Conservation (phyloP, 805 yeast genomes). For the Hanseniaspora taiwanica region DNA sequence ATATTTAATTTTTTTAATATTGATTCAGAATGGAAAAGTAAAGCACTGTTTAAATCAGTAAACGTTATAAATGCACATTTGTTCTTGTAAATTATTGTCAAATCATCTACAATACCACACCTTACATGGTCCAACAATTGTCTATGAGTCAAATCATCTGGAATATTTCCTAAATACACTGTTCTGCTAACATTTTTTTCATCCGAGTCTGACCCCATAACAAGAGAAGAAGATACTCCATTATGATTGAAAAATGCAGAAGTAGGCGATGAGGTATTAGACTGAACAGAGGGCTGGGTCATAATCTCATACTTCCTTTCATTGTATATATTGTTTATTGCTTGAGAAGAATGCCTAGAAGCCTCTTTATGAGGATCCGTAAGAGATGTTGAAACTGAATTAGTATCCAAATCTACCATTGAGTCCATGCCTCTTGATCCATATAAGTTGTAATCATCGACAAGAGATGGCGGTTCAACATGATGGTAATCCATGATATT, state of each 20-base stretch:
- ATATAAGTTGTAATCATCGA: no score
- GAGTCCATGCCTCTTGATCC: no score
- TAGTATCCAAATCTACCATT: no score
- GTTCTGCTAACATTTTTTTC: constrained; percentile 61
- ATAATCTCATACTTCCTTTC: no score
- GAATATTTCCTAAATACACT: constrained; percentile 80
- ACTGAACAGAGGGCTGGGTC: no score
- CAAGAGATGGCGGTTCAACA: no score
- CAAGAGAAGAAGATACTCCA: not conserved
- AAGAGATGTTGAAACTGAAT: no score
- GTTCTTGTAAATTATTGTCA: constrained; percentile 51
- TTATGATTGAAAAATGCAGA: not conserved
- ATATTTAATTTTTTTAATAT: constrained; percentile 71
- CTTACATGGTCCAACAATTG: constrained; percentile 83
- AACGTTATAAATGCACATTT: constrained; percentile 86
- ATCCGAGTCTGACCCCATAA: constrained; percentile 20
- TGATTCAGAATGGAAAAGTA: constrained; percentile 88
- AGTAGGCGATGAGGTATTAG: no score
- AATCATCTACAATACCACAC: constrained; percentile 76
- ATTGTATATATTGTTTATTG: no score
- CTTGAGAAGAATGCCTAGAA: no score
- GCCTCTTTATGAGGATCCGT: no score
- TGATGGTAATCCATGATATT: no score
- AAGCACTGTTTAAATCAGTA: constrained; percentile 76
- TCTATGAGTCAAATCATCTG: constrained; percentile 64